These are phyloP conservation scores for Tulasnella sp. DNA, from an alignment of 768 basidiomycete genomes.

Conservation along the genomic window DNA sequence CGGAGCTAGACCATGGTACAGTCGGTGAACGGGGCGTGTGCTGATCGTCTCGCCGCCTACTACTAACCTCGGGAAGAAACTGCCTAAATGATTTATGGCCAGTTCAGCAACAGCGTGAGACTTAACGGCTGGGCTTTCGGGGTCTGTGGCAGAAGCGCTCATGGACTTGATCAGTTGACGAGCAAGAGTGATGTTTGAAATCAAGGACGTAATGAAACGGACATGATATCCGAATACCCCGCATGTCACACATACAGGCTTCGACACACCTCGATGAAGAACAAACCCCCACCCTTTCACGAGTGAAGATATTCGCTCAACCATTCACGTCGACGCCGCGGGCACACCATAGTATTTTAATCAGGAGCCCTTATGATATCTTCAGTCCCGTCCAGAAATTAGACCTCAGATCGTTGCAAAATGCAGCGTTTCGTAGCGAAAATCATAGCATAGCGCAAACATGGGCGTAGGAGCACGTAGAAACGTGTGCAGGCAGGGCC, in stretches of 20 bases:
- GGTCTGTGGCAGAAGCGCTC: background rate
- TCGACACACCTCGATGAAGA: background rate
- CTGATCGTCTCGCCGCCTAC: background rate
- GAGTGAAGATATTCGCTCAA: background rate
- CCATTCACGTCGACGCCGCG: no score
- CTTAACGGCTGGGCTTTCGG: background rate
- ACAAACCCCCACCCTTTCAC: background rate
- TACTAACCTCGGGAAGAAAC: conserved; percentile 5
- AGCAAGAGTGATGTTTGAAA: background rate
- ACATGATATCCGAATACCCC: background rate
- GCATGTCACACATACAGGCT: background rate
- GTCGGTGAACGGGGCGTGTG: background rate
- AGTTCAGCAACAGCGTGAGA: background rate
- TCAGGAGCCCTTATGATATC: no score
- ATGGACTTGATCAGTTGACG: background rate
- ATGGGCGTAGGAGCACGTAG: background rate
- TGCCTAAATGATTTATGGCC: background rate
- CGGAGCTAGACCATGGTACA: background rate
- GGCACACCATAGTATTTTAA: no score
- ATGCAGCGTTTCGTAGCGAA: background rate
- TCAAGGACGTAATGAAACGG: background rate
- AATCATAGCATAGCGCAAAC: background rate
- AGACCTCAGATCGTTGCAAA: background rate
- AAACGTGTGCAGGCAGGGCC: background rate
- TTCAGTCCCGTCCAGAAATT: background rate